phyloP scores from a whole-genome alignment of 1,139 yeast species.

The Blastobotrys apis region DNA sequence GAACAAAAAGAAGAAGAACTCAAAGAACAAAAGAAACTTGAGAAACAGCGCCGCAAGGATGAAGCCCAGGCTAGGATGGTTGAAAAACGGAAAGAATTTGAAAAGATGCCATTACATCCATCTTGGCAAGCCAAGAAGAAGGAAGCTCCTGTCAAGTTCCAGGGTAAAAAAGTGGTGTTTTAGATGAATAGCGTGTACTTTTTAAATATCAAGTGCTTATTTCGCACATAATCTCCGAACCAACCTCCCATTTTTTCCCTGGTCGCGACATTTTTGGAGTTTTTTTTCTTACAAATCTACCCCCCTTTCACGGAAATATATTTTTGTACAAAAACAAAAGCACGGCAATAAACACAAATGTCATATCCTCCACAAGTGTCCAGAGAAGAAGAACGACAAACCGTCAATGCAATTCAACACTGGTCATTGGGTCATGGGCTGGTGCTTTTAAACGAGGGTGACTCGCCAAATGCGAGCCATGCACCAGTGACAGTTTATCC shows the following conservation, averaged over 20 bases:
- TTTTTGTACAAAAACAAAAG: neutral
- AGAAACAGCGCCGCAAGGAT: conserved; percentile 37
- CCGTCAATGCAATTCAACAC: conserved; percentile 46
- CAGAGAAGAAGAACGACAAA: conserved; percentile 16
- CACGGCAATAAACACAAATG: neutral
- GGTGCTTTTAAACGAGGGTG: conserved; percentile 62
- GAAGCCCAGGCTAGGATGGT: conserved; percentile 17
- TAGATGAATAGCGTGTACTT: neutral
- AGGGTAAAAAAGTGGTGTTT: conserved; percentile 81
- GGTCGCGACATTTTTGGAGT: neutral
- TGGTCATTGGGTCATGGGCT: conserved; percentile 80
- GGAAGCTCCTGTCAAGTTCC: conserved; percentile 61
- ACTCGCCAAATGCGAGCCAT: conserved; percentile 44
- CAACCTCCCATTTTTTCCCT: conserved; percentile 3
- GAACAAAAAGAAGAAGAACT: conserved; percentile 51
- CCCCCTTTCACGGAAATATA: too few relatives aligned
- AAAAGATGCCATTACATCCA: conserved; percentile 60
- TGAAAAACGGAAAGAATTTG: conserved; percentile 29
- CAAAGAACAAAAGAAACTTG: conserved; percentile 50
- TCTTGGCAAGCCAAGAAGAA: conserved; percentile 92
- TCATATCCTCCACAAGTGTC: conserved; percentile 22
- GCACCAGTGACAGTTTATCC: conserved; percentile 92
- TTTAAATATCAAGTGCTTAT: too few relatives aligned
- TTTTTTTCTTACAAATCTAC: neutral
- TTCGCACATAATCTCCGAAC: neutral